A percentile compares a stretch with the other conserved stretches of the same genome.
phyloP scores from a whole-genome alignment of 768 basidiomycete genomes.

The Podaxis mareebaensis region DNA sequence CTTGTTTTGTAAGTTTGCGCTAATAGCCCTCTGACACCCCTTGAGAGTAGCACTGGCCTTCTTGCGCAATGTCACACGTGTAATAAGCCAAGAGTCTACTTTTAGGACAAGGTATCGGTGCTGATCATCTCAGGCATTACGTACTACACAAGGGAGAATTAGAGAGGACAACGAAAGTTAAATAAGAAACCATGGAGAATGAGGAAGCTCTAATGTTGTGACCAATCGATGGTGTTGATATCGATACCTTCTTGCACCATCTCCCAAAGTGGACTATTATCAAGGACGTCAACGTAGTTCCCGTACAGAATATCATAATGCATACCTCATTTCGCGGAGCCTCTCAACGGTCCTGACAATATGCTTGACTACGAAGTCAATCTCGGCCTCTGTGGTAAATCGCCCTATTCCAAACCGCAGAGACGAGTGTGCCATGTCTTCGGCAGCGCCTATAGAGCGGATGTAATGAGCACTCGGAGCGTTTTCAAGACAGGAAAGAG shows the following conservation, averaged over 20 bases:
- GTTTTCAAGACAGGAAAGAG: background rate
- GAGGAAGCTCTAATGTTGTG: constrained; percentile 65
- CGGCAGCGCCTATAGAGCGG: constrained; percentile 73
- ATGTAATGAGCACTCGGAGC: background rate
- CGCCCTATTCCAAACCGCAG: constrained; percentile 97
- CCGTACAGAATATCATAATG: constrained; percentile 12
- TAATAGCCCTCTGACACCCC: no score
- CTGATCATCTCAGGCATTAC: background rate
- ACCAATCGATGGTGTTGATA: constrained; percentile 93
- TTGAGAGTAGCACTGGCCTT: no score
- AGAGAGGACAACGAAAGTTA: background rate
- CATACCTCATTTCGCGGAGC: constrained; percentile 91
- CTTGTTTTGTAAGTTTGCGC: no score
- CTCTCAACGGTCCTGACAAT: constrained; percentile 85
- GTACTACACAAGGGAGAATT: background rate
- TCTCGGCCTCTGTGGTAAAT: constrained; percentile 96
- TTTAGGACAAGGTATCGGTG: background rate
- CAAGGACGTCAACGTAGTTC: constrained; percentile 16
- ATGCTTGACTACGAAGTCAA: constrained; percentile 90
- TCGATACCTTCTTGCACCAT: constrained; percentile 99
- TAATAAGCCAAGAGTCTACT: no score
- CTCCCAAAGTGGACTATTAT: constrained; percentile 88
- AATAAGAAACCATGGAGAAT: background rate
- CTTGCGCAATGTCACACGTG: no score
- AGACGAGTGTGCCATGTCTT: constrained; percentile 99